Evolutionary conservation across 176 grass and related monocot genomes (phyloP), one percentile per base, ranked within the genome.

Genomic region (Lolium multiflorum): DNA sequence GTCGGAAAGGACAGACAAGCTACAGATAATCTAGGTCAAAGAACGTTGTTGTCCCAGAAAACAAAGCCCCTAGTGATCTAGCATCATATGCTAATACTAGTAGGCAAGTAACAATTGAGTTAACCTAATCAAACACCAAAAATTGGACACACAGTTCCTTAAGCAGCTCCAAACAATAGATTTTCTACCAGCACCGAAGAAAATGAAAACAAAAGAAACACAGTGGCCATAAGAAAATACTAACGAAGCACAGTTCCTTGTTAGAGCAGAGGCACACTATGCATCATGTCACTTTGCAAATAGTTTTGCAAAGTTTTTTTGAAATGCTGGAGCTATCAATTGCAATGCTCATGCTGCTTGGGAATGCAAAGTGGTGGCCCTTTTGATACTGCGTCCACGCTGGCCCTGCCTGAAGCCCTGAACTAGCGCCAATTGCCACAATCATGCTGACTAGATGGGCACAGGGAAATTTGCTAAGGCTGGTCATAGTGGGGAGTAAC

Each of bases 381-480:
- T 82, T 90, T 86, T 50, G 57, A 58, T 47, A 79, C 73, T n/a
- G n/a, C n/a, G n/a, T n/a, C n/a, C n/a, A n/a, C n/a, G n/a, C 71
- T 75, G 79, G 68, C n/a, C 48, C 69, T 52, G 74, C 21, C 31
- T 35, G 31, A 35, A 35, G 31, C 31, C 31, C 74, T 79, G 79
- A 77, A 61, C 17, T 11, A 70, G 41, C 26, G 44, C 24, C 78
- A 65, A 24, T 56, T 54, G 14, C 73, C 49, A 52, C 71, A 51
- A 47, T 61, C 64, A 79, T 14, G 55, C 60, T 71, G 70, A 41
- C 20, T 2, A 5, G 78, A 12, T 1, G 7, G 37, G 41, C 41
- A 25, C 7, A 26, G 24, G 7, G 0, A 18, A 21, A 11, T 17
- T 71, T 74, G 2, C 31, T 35, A n/a, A n/a, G n/a, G n/a, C n/a